phyloP scores from a whole-genome alignment of 176 grass and related monocot genomes.

The Guadua angustifolia region DNA sequence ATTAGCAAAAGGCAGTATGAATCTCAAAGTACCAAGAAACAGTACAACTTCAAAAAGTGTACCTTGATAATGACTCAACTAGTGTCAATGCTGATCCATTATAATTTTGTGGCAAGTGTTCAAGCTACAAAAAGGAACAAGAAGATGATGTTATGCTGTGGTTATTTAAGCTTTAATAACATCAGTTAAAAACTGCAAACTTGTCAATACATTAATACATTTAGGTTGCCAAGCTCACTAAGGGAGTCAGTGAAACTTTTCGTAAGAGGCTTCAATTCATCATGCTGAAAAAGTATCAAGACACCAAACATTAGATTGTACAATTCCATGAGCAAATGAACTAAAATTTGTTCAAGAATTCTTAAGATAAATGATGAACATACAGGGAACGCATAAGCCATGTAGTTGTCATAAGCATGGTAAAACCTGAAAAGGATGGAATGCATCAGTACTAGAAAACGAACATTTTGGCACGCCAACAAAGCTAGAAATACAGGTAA shows the following conservation, averaged over 20 bases:
- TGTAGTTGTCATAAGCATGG: constrained; percentile 99
- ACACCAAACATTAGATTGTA: constrained; percentile 38
- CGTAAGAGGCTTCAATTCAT: constrained; percentile 91
- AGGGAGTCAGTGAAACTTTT: constrained; percentile 91
- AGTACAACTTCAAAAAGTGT: constrained; percentile 45
- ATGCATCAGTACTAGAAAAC: constrained; percentile 32
- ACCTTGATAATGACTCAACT: constrained; percentile 97
- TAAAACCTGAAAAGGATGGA: constrained; percentile 81
- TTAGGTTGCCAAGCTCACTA: constrained; percentile 96
- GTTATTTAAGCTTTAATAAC: constrained; percentile 11
- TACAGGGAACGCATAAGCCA: constrained; percentile 94
- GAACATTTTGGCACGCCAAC: constrained; percentile 11
- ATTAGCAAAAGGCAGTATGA: constrained; percentile 16
- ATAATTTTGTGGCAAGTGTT: constrained; percentile 79
- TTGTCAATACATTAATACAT: constrained; percentile 73
- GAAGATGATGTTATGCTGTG: constrained; percentile 15
- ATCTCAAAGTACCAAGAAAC: constrained; percentile 16
- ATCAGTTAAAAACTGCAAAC: constrained; percentile 45
- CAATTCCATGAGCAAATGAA: constrained; percentile 22
- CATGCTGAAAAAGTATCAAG: constrained; percentile 70
- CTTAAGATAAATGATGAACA: constrained; percentile 33
- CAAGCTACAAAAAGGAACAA: constrained; percentile 71
- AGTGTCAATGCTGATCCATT: constrained; percentile 88
- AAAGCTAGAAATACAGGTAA: constrained; percentile 3
- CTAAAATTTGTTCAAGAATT: neutral